Evolutionary conservation across 2,329 filamentous ascomycete species (phyloP).

Genomic region (Cryoendolithus antarcticus): DNA sequence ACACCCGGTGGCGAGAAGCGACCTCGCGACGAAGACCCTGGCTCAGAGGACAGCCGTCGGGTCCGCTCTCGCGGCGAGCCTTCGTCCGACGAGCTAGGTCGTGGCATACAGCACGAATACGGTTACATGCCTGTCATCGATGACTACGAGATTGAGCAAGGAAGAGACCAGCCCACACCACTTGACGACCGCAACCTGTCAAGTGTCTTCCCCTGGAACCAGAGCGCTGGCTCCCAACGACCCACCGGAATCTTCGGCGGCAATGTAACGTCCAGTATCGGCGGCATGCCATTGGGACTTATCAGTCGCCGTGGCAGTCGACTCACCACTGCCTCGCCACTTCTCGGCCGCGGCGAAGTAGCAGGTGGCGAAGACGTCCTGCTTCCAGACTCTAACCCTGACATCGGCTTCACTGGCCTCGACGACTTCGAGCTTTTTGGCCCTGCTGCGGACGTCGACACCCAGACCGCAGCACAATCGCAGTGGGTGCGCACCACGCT

Average conservation of each 20-base stretch:
- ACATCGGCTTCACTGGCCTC: conserved; percentile 11
- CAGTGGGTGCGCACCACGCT: conserved; percentile 41
- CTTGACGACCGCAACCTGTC: conserved; percentile 49
- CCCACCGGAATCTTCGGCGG: conserved; percentile 28
- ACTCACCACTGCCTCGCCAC: conserved; percentile 48
- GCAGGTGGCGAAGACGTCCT: conserved; percentile 9
- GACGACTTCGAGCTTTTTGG: conserved; percentile 36
- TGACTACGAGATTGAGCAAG: conserved; percentile 47
- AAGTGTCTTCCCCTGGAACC: conserved; percentile 58
- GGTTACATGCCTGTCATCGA: conserved; percentile 9
- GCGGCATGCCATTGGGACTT: conserved; percentile 10
- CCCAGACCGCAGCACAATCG: conserved; percentile 34
- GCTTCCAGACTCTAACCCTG: conserved; percentile 8
- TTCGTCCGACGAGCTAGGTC: conserved; percentile 12
- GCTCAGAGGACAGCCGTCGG: conserved; percentile 17
- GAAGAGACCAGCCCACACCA: conserved; percentile 52
- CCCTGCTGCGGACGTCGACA: conserved; percentile 34
- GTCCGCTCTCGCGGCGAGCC: conserved; percentile 21
- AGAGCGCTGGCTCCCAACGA: conserved; percentile 27
- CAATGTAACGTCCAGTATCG: conserved; percentile 19
- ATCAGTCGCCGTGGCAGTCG: conserved; percentile 38
- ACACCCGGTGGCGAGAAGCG: conserved; percentile 15
- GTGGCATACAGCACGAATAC: conserved; percentile 5
- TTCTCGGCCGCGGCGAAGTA: conserved; percentile 36
- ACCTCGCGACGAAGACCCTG: conserved; percentile 11